Base-by-base conservation (phyloP, 441 rosid genomes). In the Syzygium malaccense region DNA sequence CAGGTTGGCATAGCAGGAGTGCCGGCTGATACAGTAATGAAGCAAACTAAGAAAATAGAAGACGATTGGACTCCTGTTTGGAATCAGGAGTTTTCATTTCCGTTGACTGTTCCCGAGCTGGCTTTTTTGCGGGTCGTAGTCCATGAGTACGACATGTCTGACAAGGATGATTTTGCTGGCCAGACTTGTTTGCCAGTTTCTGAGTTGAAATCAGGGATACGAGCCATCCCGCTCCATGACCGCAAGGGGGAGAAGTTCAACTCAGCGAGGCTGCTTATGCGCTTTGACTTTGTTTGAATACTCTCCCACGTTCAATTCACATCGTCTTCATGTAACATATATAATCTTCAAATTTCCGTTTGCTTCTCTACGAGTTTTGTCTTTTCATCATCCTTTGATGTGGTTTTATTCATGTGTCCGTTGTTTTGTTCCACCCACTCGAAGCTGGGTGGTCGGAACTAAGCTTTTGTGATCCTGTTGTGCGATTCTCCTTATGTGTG, bases 1-100 rank as follows among this genome's bases (percentile, higher is more conserved):
- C 94, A 94, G 96, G 94, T 95, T 60, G 94, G 96, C 86, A 93
- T 95, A 90, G 93, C 92, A 53, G 97, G 97, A 87, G 93, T 92
- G 33, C 90, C 93, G 66, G 93, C 88, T 37, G 95, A 94, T 78
- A 90, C 91, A 87, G 86, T 62, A 55, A 93, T 91, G 94, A 91
- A 90, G 90, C 92, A 88, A 90, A 94, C 95, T 55, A 93, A 93
- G 94, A 93, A 90, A 91, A 91, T 86, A 88, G 91, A 91, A 48
- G 92, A 93, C 57, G 91, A 91, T 83, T 94, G 97, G 96, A 92
- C 89, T 56, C 95, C 95, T 5, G 91, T 91, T 14, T 94, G 97
- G 97, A 89, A 93, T n/a, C 92, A 94, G 89, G 94, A 93, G 89
- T 94, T 95, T 83, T 89, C 87, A 75, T 95, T 94, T 87, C 89